phyloP scores from a whole-genome alignment of 1,139 yeast genomes.

The Sugiyamaella grinbergsii region DNA sequence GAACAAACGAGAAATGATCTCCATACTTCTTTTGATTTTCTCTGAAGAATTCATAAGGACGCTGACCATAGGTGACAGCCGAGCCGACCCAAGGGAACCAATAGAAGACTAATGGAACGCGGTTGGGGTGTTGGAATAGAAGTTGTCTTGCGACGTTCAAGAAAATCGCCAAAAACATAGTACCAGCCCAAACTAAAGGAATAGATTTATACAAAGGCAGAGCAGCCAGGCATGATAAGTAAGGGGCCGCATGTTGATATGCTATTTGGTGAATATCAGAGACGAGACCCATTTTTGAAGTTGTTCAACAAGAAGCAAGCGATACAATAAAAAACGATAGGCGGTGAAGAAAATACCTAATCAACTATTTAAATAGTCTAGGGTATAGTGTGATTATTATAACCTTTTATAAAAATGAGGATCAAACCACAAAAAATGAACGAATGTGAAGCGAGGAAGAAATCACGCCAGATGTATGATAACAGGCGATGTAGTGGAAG shows the following conservation, averaged over 20 bases:
- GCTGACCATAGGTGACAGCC: constrained; percentile 84
- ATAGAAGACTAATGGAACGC: constrained; percentile 80
- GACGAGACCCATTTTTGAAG: constrained; percentile 21
- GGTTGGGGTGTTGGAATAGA: constrained; percentile 58
- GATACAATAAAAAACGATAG: neutral
- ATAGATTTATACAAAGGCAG: constrained; percentile 35
- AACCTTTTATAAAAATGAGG: neutral
- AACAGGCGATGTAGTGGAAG: too few species aligned
- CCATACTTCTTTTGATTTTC: constrained; percentile 80
- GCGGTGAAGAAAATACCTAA: neutral
- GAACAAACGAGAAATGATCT: constrained; percentile 84
- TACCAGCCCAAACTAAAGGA: constrained; percentile 32
- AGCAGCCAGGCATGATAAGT: constrained; percentile 16
- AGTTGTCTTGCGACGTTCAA: constrained; percentile 73
- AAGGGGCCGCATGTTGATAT: constrained; percentile 16
- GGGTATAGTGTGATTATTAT: too few species aligned
- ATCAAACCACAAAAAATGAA: too few species aligned
- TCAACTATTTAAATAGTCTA: too few species aligned
- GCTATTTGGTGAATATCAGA: constrained; percentile 18
- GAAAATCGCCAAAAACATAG: constrained; percentile 47
- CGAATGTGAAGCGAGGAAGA: too few species aligned
- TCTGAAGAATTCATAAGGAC: constrained; percentile 87
- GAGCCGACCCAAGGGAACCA: constrained; percentile 97
- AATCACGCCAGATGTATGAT: too few species aligned
- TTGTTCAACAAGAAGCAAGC: too few species aligned